Evolutionary conservation across 257 asterid species (phyloP).

Genomic region (Jacaranda mimosifolia): DNA sequence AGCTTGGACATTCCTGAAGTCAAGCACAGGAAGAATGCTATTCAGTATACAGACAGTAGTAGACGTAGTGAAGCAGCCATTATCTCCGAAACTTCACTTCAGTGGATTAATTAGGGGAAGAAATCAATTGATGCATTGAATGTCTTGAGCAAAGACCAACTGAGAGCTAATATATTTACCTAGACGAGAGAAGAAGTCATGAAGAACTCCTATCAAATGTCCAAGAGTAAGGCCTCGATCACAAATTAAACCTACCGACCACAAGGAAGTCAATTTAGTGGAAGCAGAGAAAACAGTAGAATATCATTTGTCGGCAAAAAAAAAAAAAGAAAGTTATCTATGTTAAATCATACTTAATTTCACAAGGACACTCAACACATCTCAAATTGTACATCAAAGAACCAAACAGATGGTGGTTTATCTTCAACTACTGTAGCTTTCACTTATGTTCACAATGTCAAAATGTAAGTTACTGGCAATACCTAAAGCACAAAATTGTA

Average conservation of each 20-base stretch:
- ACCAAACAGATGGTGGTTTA: neutral
- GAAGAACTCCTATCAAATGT: slow-evolving; percentile 92
- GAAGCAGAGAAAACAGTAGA: slow-evolving; percentile 21
- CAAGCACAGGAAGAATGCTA: slow-evolving; percentile 19
- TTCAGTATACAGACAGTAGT: neutral
- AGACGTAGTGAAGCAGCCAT: neutral
- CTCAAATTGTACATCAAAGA: neutral
- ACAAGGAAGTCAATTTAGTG: slow-evolving; percentile 27
- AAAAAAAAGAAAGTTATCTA: neutral
- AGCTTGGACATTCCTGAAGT: slow-evolving; percentile 91
- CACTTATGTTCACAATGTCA: neutral
- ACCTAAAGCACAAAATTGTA: neutral
- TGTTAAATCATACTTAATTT: neutral
- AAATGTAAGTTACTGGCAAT: neutral
- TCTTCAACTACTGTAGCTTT: slow-evolving; percentile 16
- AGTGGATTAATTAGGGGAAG: neutral
- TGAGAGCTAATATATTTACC: slow-evolving; percentile 54
- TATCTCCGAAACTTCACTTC: slow-evolving; percentile 6
- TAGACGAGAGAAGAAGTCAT: slow-evolving; percentile 88
- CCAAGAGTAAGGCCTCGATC: slow-evolving; percentile 96
- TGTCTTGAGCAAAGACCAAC: neutral
- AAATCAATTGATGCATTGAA: slow-evolving; percentile 15
- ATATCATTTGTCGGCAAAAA: slow-evolving; percentile 26
- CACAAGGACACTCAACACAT: neutral
- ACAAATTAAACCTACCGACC: slow-evolving; percentile 77